These are phyloP conservation scores for Wickerhamomyces hampshirensis DNA, from an alignment of 805 yeast genomes.

Conservation along the genomic window DNA sequence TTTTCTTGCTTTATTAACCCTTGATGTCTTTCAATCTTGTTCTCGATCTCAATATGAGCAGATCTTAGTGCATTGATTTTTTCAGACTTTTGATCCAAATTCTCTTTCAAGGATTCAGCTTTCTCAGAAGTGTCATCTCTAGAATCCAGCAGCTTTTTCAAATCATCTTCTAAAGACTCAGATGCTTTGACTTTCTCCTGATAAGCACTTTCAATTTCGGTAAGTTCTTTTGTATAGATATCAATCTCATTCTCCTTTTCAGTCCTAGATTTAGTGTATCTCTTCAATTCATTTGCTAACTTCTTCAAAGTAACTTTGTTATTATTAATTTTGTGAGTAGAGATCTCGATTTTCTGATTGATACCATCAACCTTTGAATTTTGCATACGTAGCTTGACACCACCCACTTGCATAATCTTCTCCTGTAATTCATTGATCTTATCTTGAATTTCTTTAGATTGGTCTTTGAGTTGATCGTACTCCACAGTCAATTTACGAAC, in stretches of 20 bases:
- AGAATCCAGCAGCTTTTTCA: slow-evolving; percentile 26
- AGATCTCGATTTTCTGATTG: slow-evolving; percentile 57
- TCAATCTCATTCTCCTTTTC: slow-evolving; percentile 45
- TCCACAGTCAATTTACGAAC: slow-evolving; percentile 34
- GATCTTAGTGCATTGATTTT: slow-evolving; percentile 55
- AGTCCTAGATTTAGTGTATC: slow-evolving; percentile 43
- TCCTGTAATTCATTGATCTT: slow-evolving; percentile 62
- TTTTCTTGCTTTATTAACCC: slow-evolving; percentile 36
- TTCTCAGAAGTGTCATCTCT: slow-evolving; percentile 36
- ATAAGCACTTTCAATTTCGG: slow-evolving; percentile 26
- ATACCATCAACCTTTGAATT: slow-evolving; percentile 78
- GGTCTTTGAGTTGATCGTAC: slow-evolving; percentile 40
- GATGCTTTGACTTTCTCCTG: slow-evolving; percentile 24
- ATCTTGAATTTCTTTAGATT: slow-evolving; percentile 50
- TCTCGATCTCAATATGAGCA: slow-evolving; percentile 60
- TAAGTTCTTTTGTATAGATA: slow-evolving; percentile 30
- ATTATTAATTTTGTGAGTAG: slow-evolving; percentile 49
- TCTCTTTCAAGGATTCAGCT: slow-evolving; percentile 38
- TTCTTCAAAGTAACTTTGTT: slow-evolving; percentile 56
- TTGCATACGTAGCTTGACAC: slow-evolving; percentile 74
- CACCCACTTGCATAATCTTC: slow-evolving; percentile 86
- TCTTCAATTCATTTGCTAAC: slow-evolving; percentile 56
- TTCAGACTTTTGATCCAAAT: slow-evolving; percentile 33
- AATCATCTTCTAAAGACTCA: slow-evolving; percentile 29
- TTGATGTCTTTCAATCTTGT: slow-evolving; percentile 55